These are phyloP conservation scores for Clavispora santaluciae DNA, from an alignment of 805 yeast genomes.

Conservation along the genomic window DNA sequence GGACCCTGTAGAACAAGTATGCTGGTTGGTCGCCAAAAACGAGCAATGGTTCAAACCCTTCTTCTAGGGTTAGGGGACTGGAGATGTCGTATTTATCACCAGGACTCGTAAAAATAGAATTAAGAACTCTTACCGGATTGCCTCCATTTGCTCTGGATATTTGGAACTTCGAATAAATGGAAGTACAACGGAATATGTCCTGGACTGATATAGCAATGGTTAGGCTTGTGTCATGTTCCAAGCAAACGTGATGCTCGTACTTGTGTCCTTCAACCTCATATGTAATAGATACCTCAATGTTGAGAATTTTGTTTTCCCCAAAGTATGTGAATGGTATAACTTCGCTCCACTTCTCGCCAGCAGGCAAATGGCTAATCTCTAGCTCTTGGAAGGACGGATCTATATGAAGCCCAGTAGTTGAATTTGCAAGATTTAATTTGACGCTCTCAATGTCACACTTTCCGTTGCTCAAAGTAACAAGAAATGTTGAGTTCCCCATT, in stretches of 20 bases:
- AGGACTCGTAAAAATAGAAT: slow-evolving; percentile 35
- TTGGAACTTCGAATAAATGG: slow-evolving; percentile 62
- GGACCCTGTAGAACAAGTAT: slow-evolving; percentile 53
- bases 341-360: slow-evolving; percentile 16
- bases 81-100: slow-evolving; percentile 22
- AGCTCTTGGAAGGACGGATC: background rate
- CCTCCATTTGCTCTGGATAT: slow-evolving; percentile 52
- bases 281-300: slow-evolving; percentile 16
- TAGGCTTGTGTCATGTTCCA: slow-evolving; percentile 49
- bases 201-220: slow-evolving; percentile 73
- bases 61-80: slow-evolving; percentile 13
- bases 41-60: slow-evolving; percentile 27
- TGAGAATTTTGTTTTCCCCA: slow-evolving; percentile 24
- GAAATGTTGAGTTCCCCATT: slow-evolving; percentile 24
- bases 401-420: slow-evolving; percentile 18
- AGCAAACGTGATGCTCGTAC: slow-evolving; percentile 20
- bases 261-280: slow-evolving; percentile 18
- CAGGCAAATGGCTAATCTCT: background rate
- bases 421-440: slow-evolving; percentile 10
- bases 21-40: slow-evolving; percentile 72
- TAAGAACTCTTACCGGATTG: slow-evolving; percentile 50
- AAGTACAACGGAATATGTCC: slow-evolving; percentile 59
- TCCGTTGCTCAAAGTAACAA: slow-evolving; percentile 25
- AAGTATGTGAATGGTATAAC: slow-evolving; percentile 28
- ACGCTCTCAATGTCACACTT: slow-evolving; percentile 27